Evolutionary conservation across 83 land plant species (phyloP).

Genomic region (Picea abies): DNA sequence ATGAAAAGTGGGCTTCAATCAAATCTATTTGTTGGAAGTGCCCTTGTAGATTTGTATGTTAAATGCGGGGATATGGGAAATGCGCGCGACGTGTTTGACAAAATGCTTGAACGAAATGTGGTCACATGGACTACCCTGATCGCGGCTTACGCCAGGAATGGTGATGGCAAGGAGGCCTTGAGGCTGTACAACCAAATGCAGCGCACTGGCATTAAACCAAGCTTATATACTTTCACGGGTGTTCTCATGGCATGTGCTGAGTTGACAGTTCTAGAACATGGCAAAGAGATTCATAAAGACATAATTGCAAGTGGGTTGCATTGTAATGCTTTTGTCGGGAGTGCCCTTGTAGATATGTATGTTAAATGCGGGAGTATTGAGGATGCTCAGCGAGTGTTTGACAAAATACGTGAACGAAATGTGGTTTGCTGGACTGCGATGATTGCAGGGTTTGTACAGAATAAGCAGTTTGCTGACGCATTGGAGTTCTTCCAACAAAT

Average conservation of each 20-base stretch:
- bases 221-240: slow-evolving; percentile 18
- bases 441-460: slow-evolving; percentile 35
- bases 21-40: slow-evolving; percentile 21
- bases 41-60: slow-evolving; percentile 31
- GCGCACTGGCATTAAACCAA: slow-evolving; percentile 7
- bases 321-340: slow-evolving; percentile 17
- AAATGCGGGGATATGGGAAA: slow-evolving; percentile 20
- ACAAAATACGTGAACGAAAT: slow-evolving; percentile 14
- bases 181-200: slow-evolving; percentile 23
- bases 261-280: slow-evolving; percentile 20
- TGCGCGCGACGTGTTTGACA: slow-evolving; percentile 13
- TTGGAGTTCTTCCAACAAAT: slow-evolving; percentile 26
- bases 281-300: slow-evolving; percentile 26
- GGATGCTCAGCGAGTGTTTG: slow-evolving; percentile 18
- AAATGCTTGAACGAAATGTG: slow-evolving; percentile 18
- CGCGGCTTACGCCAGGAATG: slow-evolving; percentile 28
- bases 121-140: slow-evolving; percentile 30
- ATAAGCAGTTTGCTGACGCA: slow-evolving; percentile 22
- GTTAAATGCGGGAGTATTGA: slow-evolving; percentile 20
- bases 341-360: slow-evolving; percentile 31
- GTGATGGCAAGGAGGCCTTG: slow-evolving; percentile 20
- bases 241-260: slow-evolving; percentile 28
- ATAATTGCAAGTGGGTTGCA: slow-evolving; percentile 1
- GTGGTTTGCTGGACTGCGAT: slow-evolving; percentile 27
- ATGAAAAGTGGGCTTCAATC: slow-evolving; percentile 8